These are phyloP conservation scores for Cladosporium sp. DNA, from an alignment of 2,329 filamentous ascomycete species.

Conservation along the genomic window DNA sequence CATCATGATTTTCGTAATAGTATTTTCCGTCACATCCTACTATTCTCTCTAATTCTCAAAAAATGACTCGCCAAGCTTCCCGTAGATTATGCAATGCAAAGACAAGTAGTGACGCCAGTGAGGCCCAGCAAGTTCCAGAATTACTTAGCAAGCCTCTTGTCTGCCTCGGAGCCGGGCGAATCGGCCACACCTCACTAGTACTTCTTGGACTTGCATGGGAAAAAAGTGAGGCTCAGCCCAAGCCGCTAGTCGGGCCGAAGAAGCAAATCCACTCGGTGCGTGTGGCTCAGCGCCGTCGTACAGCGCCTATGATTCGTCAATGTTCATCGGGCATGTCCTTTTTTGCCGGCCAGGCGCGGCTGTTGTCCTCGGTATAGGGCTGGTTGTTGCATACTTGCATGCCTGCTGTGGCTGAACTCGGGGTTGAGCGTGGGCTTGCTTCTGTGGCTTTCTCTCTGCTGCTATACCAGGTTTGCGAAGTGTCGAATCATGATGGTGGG, in stretches of 20 bases:
- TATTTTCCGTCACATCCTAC: too few species aligned
- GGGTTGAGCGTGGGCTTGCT: neutral
- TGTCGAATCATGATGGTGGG: neutral
- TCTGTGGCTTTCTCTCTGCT: neutral
- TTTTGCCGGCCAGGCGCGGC: neutral
- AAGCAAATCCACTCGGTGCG: neutral
- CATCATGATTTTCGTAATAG: too few species aligned
- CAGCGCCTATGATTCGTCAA: neutral
- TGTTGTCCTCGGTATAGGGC: neutral
- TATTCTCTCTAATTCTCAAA: too few species aligned
- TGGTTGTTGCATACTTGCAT: neutral
- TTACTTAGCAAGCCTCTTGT: too few species aligned
- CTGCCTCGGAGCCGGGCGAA: conserved; percentile 3
- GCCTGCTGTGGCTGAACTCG: conserved; percentile 7
- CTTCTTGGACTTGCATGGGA: too few species aligned
- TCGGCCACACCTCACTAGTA: too few species aligned
- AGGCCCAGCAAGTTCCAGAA: too few species aligned
- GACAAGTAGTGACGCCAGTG: too few species aligned
- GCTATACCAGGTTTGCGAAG: too few species aligned
- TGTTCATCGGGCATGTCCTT: neutral
- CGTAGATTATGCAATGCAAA: too few species aligned
- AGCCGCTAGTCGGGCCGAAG: conserved; percentile 4
- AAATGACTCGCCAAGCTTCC: too few species aligned
- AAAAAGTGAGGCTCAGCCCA: neutral
- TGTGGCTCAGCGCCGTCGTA: conserved; percentile 2